Conservation (phyloP, 768 basidiomycete genomes). For the Pisolithus microcarpus region DNA sequence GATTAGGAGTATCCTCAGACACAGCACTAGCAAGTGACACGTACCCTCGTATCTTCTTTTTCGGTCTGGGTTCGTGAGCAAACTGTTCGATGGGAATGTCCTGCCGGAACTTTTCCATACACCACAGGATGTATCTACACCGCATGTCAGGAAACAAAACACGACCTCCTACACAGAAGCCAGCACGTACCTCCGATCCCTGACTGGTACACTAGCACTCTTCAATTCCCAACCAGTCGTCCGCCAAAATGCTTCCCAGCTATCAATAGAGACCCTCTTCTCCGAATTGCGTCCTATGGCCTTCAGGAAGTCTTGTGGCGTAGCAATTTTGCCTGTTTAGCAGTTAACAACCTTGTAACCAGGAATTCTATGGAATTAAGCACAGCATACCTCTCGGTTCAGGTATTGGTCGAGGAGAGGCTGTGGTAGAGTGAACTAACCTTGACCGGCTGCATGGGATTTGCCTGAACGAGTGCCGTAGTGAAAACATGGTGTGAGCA, state of each 20-base stretch:
- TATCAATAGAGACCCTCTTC: constrained; percentile 53
- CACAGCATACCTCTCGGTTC: constrained; percentile 16
- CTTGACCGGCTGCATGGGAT: constrained; percentile 17
- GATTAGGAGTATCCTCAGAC: constrained; percentile 2
- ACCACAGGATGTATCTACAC: constrained; percentile 75
- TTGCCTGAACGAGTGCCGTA: constrained; percentile 15
- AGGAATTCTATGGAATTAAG: neutral
- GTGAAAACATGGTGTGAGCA: constrained; percentile 11
- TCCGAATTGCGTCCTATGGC: constrained; percentile 66
- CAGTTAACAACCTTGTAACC: constrained; percentile 3
- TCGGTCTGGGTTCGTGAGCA: constrained; percentile 58
- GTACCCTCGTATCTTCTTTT: constrained; percentile 76
- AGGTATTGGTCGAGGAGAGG: constrained; percentile 15
- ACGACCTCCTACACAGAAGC: neutral
- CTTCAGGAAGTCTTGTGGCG: constrained; percentile 60
- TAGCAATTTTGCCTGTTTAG: constrained; percentile 40
- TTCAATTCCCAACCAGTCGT: constrained; percentile 50
- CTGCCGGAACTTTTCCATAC: constrained; percentile 70
- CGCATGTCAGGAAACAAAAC: constrained; percentile 2
- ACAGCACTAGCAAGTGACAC: constrained; percentile 17
- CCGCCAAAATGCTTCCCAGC: constrained; percentile 73
- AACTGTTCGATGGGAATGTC: constrained; percentile 50
- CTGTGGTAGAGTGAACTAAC: constrained; percentile 25
- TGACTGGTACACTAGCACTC: constrained; percentile 56
- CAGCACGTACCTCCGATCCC: constrained; percentile 59